A percentile compares a stretch with the other conserved stretches of the same genome.
Evolutionary conservation across 1,284 basidiomycete species (phyloP).

Genomic region (Moesziomyces aphidis): DNA sequence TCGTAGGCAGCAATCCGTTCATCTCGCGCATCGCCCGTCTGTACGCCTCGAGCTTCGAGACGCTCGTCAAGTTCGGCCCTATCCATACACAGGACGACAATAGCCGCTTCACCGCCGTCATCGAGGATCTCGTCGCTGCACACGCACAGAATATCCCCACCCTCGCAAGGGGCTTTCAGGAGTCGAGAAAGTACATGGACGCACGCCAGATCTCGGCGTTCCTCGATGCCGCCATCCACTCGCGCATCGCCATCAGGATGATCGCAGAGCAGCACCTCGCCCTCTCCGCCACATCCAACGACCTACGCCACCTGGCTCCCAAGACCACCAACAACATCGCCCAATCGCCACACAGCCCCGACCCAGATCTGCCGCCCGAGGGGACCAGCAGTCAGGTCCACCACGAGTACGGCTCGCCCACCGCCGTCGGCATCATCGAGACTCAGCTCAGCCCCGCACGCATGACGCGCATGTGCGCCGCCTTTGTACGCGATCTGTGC

Average conservation of each 20-base stretch:
- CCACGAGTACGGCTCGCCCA: constrained; percentile 47
- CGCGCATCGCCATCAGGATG: constrained; percentile 85
- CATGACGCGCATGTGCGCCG: constrained; percentile 69
- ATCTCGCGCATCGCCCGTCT: constrained; percentile 79
- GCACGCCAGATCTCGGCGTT: constrained; percentile 80
- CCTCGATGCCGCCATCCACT: constrained; percentile 84
- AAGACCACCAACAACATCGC: constrained; percentile 17
- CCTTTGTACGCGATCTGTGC: constrained; percentile 83
- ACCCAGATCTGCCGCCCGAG: constrained; percentile 39
- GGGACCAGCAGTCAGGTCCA: constrained; percentile 23
- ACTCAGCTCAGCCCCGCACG: constrained; percentile 66
- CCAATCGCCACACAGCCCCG: constrained; percentile 19
- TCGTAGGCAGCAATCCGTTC: constrained; percentile 90
- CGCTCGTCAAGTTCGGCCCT: constrained; percentile 76
- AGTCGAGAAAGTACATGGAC: constrained; percentile 85
- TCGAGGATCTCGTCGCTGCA: constrained; percentile 79
- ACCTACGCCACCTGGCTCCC: constrained; percentile 6
- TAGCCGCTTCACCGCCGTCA: constrained; percentile 75
- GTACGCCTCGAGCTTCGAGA: constrained; percentile 80
- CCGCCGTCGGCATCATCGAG: constrained; percentile 63
- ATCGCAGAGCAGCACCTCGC: constrained; percentile 93
- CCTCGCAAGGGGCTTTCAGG: constrained; percentile 89
- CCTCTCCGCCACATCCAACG: constrained; percentile 68
- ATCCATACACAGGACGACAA: constrained; percentile 79
- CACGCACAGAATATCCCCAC: constrained; percentile 89